Evolutionary conservation across 441 rosid genomes (phyloP).

Genomic region (Erodium texanum): DNA sequence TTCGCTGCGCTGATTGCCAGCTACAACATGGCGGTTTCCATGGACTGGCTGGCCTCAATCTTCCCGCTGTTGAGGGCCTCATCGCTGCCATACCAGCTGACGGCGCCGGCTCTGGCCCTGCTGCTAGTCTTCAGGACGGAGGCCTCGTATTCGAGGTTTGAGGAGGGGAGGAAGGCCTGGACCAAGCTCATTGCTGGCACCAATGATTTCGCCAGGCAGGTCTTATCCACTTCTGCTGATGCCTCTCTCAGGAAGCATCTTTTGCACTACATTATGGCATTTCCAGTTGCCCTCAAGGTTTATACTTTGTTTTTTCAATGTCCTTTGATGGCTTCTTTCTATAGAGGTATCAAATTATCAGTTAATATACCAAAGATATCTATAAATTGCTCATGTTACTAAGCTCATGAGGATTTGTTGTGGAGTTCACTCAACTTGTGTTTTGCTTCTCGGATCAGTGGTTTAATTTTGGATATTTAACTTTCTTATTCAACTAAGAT

Average conservation of each 20-base stretch:
- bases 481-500: not conserved
- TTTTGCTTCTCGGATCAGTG: too few species aligned
- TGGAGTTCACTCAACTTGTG: too few species aligned
- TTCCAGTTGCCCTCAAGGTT: slow-evolving; percentile 86
- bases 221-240: slow-evolving; percentile 39
- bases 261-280: slow-evolving; percentile 64
- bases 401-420: too few species aligned
- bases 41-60: slow-evolving; percentile 49
- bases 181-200: slow-evolving; percentile 55
- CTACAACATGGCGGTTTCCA: slow-evolving; percentile 60
- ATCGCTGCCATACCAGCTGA: slow-evolving; percentile 80
- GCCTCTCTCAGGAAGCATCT: slow-evolving; percentile 43
- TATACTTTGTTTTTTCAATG: too few species aligned
- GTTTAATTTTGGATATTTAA: too few species aligned
- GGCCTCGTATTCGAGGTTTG: slow-evolving; percentile 87
- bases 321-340: too few species aligned
- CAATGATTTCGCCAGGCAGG: slow-evolving; percentile 61
- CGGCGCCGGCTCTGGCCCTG: slow-evolving; percentile 83
- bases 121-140: slow-evolving; percentile 82
- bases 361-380: too few species aligned
- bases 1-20: slow-evolving; percentile 52
- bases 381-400: too few species aligned
- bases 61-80: slow-evolving; percentile 64
- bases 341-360: too few species aligned
- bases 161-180: slow-evolving; percentile 82